phyloP scores from a whole-genome alignment of 2,329 filamentous ascomycete genomes.

The Ophiostoma perfectum region DNA sequence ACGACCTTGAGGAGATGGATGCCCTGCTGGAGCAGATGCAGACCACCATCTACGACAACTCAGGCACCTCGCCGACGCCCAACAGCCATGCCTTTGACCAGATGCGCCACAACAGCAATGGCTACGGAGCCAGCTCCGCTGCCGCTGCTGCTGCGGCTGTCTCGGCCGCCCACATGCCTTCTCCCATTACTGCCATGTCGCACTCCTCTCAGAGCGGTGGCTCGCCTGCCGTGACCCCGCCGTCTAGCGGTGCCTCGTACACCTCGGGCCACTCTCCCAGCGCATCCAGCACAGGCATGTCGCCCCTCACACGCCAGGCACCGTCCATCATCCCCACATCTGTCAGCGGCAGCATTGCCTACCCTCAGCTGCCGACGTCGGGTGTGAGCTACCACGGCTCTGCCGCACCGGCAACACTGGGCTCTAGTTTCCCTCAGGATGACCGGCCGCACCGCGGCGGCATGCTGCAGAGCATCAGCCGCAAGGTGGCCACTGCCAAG shows the following conservation, averaged over 20 bases:
- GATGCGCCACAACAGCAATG: slow-evolving; percentile 45
- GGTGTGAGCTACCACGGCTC: slow-evolving; percentile 54
- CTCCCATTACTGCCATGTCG: slow-evolving; percentile 50
- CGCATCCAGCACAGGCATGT: slow-evolving; percentile 65
- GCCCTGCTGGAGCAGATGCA: slow-evolving; percentile 95
- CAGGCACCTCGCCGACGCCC: slow-evolving; percentile 74
- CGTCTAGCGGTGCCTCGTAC: slow-evolving; percentile 70
- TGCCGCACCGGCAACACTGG: slow-evolving; percentile 65
- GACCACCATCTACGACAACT: slow-evolving; percentile 89
- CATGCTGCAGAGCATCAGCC: slow-evolving; percentile 57
- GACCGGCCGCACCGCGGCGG: slow-evolving; percentile 61
- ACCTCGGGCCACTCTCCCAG: slow-evolving; percentile 70
- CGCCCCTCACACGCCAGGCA: slow-evolving; percentile 57
- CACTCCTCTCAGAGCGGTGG: slow-evolving; percentile 53
- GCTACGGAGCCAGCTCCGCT: slow-evolving; percentile 28
- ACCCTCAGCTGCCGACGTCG: slow-evolving; percentile 69
- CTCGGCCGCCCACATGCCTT: slow-evolving; percentile 54
- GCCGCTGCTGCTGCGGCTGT: slow-evolving; percentile 31
- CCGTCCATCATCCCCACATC: slow-evolving; percentile 37
- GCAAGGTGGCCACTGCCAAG: slow-evolving; percentile 32
- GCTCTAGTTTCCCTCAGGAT: slow-evolving; percentile 58
- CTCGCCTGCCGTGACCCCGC: slow-evolving; percentile 68
- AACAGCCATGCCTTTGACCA: slow-evolving; percentile 59
- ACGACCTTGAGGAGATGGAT: slow-evolving; percentile 88
- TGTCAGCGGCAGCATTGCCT: slow-evolving; percentile 57